A percentile compares a stretch with the other conserved stretches of the same genome.
Evolutionary conservation across 352 stramenopile genomes (phyloP).

Genomic region (Globisporangium ultimum): DNA sequence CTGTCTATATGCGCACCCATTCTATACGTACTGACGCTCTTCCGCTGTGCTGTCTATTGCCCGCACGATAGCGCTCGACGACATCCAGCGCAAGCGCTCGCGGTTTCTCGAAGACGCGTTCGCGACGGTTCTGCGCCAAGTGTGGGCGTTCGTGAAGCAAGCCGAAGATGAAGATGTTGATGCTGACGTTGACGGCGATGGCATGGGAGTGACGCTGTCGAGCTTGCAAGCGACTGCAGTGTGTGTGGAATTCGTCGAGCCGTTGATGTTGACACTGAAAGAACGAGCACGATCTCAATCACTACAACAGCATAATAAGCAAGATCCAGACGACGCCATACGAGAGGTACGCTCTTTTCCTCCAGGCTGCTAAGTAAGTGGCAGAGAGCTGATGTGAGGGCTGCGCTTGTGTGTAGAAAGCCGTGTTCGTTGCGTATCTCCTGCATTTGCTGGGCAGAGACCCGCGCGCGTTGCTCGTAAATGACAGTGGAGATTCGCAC

Average conservation of each 20-base stretch:
- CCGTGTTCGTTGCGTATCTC: slow-evolving; percentile 33
- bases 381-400: not conserved
- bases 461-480: not conserved
- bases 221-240: slow-evolving; percentile 13
- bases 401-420: slow-evolving; percentile 8
- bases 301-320: too few species aligned
- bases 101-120: slow-evolving; percentile 68
- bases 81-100: slow-evolving; percentile 62
- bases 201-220: slow-evolving; percentile 9
- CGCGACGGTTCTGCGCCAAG: slow-evolving; percentile 35
- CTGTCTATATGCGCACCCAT: not conserved
- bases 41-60: not conserved
- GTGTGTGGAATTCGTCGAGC: slow-evolving; percentile 20
- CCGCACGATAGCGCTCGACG: slow-evolving; percentile 29
- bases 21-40: not conserved
- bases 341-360: slow-evolving; percentile 13
- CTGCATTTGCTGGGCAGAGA: slow-evolving; percentile 33
- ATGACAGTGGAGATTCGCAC: not conserved
- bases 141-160: slow-evolving; percentile 13
- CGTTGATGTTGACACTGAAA: slow-evolving; percentile 12
- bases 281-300: too few species aligned
- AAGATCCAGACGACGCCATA: slow-evolving; percentile 1
- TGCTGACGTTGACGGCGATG: not conserved
- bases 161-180: slow-evolving; percentile 4
- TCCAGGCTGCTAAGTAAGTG: too few species aligned